These are phyloP conservation scores for Xylaria acuta DNA, from an alignment of 495 filamentous ascomycete species.

Conservation along the genomic window DNA sequence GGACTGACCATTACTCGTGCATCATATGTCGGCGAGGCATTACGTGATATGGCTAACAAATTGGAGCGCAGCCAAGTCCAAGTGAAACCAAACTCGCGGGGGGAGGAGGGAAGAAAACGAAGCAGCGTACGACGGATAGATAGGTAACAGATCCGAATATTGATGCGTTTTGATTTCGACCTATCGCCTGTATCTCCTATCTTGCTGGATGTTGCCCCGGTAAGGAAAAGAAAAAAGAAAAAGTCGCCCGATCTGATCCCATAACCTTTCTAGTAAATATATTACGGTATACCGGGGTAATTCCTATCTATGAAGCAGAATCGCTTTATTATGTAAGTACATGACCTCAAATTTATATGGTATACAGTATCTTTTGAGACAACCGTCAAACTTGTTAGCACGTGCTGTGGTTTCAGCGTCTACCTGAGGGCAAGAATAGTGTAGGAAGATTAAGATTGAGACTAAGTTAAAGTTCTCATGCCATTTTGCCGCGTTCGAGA, in stretches of 20 bases:
- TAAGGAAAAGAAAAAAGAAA: background rate
- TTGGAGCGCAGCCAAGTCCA: background rate
- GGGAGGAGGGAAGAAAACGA: background rate
- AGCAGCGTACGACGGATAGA: background rate
- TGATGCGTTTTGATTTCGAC: background rate
- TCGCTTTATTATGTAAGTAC: too few species aligned
- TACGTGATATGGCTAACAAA: conserved; percentile 15
- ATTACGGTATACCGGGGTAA: background rate
- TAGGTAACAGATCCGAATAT: conserved; percentile 8
- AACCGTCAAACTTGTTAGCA: conserved; percentile 8
- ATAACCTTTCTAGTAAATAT: background rate
- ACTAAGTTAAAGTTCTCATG: conserved; percentile 7
- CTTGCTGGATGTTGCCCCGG: background rate
- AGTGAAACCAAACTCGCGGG: conserved; percentile 8
- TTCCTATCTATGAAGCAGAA: too few species aligned
- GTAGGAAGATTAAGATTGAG: background rate
- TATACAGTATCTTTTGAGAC: background rate
- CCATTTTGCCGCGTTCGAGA: background rate
- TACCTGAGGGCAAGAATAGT: background rate
- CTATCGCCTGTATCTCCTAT: background rate
- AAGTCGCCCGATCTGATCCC: background rate
- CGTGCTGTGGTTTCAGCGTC: conserved; percentile 13
- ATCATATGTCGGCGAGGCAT: conserved; percentile 8
- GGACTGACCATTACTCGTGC: conserved; percentile 11
- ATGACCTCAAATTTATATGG: too few species aligned